Evolutionary conservation across 2,329 filamentous ascomycete species (phyloP).

Genomic region (Aureobasidium vineae): DNA sequence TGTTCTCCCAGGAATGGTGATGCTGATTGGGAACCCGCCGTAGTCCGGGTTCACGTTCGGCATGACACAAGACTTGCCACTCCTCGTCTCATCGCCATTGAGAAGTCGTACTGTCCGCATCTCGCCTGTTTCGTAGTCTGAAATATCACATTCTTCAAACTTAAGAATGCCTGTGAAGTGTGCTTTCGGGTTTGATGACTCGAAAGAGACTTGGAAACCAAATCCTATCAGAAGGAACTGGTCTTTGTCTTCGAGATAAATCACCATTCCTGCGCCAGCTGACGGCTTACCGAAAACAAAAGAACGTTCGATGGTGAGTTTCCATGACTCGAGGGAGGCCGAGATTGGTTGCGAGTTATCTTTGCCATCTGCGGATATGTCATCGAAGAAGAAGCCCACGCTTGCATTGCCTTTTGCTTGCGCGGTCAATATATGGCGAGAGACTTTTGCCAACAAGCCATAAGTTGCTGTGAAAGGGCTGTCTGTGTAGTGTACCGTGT

Average conservation of each 20-base stretch:
- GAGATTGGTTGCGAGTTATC: conserved; percentile 37
- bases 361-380: conserved; percentile 35
- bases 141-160: conserved; percentile 45
- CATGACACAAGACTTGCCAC: conserved; percentile 54
- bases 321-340: conserved; percentile 39
- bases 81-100: conserved; percentile 50
- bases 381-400: conserved; percentile 49
- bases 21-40: conserved; percentile 55
- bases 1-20: conserved; percentile 55
- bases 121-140: conserved; percentile 40
- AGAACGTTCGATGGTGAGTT: conserved; percentile 44
- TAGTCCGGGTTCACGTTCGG: conserved; percentile 57
- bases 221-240: conserved; percentile 49
- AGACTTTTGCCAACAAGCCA: conserved; percentile 40
- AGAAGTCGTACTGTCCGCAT: conserved; percentile 42
- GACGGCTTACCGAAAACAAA: conserved; percentile 50
- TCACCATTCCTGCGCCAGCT: conserved; percentile 46
- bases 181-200: conserved; percentile 35
- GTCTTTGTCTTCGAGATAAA: conserved; percentile 40
- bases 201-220: conserved; percentile 45
- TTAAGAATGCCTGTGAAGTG: conserved; percentile 47
- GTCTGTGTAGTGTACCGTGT: conserved; percentile 41
- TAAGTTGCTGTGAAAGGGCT: conserved; percentile 44
- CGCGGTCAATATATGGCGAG: conserved; percentile 43
- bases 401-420: conserved; percentile 39